A percentile compares a stretch with the other conserved stretches of the same genome.
Evolutionary conservation across 495 filamentous ascomycete genomes (phyloP).

Genomic region (Aspergillus nidulans): DNA sequence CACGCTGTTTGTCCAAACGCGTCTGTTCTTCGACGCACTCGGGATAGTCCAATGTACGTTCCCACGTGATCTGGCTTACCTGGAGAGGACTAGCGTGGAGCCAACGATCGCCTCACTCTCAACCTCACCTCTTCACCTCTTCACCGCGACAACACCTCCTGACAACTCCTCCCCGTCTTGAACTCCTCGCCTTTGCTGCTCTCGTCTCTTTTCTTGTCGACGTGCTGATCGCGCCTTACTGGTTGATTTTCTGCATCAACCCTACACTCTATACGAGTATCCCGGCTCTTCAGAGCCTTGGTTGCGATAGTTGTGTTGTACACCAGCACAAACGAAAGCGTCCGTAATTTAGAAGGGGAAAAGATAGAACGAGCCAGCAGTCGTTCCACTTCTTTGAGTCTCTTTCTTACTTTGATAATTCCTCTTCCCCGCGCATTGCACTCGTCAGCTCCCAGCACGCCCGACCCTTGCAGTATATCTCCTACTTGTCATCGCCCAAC

Average conservation of each 20-base stretch:
- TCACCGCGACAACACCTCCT: conserved; percentile 21
- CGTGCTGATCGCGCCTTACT: neutral
- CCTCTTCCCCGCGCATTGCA: conserved; percentile 18
- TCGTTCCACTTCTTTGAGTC: conserved; percentile 11
- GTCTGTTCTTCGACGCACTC: neutral
- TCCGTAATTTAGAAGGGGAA: conserved; percentile 18
- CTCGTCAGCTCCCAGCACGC: conserved; percentile 18
- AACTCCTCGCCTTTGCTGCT: conserved; percentile 11
- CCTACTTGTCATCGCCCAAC: conserved; percentile 17
- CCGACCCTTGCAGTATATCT: conserved; percentile 18
- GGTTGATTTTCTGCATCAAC: neutral
- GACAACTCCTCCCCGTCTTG: conserved; percentile 10
- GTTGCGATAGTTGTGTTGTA: conserved; percentile 13
- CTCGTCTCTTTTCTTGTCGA: neutral
- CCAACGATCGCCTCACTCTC: conserved; percentile 19
- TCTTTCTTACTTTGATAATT: conserved; percentile 15
- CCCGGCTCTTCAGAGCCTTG: neutral
- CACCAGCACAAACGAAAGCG: conserved; percentile 8
- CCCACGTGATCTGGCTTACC: conserved; percentile 18
- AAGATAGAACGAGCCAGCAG: conserved; percentile 13
- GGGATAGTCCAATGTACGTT: neutral
- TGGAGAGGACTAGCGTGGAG: conserved; percentile 20
- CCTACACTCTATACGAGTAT: neutral
- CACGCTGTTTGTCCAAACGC: neutral
- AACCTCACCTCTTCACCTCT: conserved; percentile 26